Evolutionary conservation across 768 basidiomycete species (phyloP).

Genomic region (Austroboletus festivus): DNA sequence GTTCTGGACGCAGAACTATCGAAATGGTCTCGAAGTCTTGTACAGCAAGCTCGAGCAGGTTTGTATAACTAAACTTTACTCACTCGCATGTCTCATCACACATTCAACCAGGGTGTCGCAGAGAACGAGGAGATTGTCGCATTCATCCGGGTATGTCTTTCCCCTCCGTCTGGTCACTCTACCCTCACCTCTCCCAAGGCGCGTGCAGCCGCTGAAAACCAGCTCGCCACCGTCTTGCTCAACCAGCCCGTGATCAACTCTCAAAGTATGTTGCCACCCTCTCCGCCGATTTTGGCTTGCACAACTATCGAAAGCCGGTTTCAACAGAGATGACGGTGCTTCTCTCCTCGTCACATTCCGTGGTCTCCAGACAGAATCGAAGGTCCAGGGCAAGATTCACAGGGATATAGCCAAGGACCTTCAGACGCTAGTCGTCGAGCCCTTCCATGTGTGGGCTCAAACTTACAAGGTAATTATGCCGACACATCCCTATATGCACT

Average conservation of each 20-base stretch:
- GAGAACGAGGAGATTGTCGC: constrained; percentile 83
- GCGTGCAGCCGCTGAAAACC: constrained; percentile 66
- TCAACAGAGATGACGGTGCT: constrained; percentile 79
- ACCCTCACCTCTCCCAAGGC: constrained; percentile 45
- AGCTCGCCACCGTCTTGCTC: constrained; percentile 57
- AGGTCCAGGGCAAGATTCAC: constrained; percentile 72
- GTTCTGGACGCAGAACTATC: constrained; percentile 93
- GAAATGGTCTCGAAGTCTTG: constrained; percentile 75
- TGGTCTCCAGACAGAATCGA: constrained; percentile 73
- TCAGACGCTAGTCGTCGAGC: constrained; percentile 68
- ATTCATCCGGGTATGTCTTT: constrained; percentile 71
- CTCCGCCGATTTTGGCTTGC: constrained; percentile 1
- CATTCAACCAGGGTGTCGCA: constrained; percentile 56
- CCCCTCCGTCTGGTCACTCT: background rate
- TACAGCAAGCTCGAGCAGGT: constrained; percentile 79
- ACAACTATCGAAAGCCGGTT: constrained; percentile 51
- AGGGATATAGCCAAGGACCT: constrained; percentile 71
- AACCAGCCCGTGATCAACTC: constrained; percentile 48
- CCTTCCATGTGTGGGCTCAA: constrained; percentile 78
- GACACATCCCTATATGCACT: constrained; percentile 7
- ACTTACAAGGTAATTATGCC: constrained; percentile 55
- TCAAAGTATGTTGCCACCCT: constrained; percentile 37
- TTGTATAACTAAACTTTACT: constrained; percentile 11
- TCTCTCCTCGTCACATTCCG: constrained; percentile 77
- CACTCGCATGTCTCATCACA: too few relatives aligned